A percentile compares a stretch with the other conserved stretches of the same genome.
Evolutionary conservation across 2,329 filamentous ascomycete species (phyloP).

Genomic region (Mycogone perniciosa): DNA sequence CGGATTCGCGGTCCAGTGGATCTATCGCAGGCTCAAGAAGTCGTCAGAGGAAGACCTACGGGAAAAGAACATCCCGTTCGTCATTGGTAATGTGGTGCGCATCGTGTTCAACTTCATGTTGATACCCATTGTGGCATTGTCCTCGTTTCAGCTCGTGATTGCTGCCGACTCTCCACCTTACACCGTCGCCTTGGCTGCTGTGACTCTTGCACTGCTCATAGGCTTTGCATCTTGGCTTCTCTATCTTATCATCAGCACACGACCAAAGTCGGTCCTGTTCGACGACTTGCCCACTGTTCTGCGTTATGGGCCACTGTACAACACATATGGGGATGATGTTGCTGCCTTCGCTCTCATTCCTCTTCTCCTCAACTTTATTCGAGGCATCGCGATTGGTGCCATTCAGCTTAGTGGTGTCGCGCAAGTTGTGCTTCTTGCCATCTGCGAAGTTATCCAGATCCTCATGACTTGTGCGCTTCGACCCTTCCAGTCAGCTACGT

Average conservation of each 20-base stretch:
- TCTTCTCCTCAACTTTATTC: slow-evolving; percentile 74
- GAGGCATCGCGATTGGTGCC: slow-evolving; percentile 85
- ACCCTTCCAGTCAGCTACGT: slow-evolving; percentile 84
- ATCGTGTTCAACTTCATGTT: slow-evolving; percentile 91
- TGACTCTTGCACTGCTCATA: slow-evolving; percentile 68
- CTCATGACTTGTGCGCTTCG: slow-evolving; percentile 83
- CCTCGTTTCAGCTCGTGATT: slow-evolving; percentile 85
- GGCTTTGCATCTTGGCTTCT: slow-evolving; percentile 74
- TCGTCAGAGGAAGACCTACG: slow-evolving; percentile 80
- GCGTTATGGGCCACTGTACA: slow-evolving; percentile 88
- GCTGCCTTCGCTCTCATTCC: slow-evolving; percentile 86
- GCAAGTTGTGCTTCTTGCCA: slow-evolving; percentile 84
- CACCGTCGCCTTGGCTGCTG: slow-evolving; percentile 65
- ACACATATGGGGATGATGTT: slow-evolving; percentile 92
- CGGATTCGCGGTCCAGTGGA: slow-evolving; percentile 71
- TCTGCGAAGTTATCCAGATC: slow-evolving; percentile 88
- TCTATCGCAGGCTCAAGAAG: slow-evolving; percentile 63
- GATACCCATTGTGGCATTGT: slow-evolving; percentile 77
- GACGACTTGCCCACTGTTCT: slow-evolving; percentile 88
- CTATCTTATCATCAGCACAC: slow-evolving; percentile 70
- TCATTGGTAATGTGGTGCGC: slow-evolving; percentile 69
- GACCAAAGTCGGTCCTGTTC: slow-evolving; percentile 80
- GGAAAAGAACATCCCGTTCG: slow-evolving; percentile 87
- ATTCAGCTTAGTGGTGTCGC: slow-evolving; percentile 90
- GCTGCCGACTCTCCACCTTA: slow-evolving; percentile 60